Base-by-base conservation (phyloP, 805 yeast genomes). In the Candida oleophila region DNA sequence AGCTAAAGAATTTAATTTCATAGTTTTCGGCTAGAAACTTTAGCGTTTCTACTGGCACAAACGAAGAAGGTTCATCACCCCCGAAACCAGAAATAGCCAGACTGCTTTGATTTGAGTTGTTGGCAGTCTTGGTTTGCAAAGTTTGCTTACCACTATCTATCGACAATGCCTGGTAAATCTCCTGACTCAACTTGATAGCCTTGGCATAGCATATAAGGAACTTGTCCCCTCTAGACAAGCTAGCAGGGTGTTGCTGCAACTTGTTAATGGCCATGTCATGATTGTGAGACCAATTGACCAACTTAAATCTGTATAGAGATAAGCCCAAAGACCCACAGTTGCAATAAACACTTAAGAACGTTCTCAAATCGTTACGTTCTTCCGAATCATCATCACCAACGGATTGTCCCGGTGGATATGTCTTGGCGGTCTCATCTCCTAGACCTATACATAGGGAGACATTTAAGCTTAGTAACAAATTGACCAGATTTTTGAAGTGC, bases 271-370 rank as follows among this genome's bases (percentile, higher is more conserved):
- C 76, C 37, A 60, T 53, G 43, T 71, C 74, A 59, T 76, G 79
- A 16, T 62, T 68, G 3, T 66, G 59, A 2, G 76, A 64, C 82
- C 83, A 79, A 25, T 61, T 52, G 3, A 78, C 82, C 19, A 75
- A 65, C 52, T 71, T 76, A 55, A 77, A 79, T 43, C 80, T 61
- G 5, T 81, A 79, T 41, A 79, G 62, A 3, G 80, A 71, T 33
- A 79, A 60, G 4, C 78, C 81, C 32, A 79, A 60, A 3, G 78
- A 73, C 2, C 80, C 81, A 57, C 80, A 76, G 49, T 77, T 73
- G 34, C 76, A 62, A 56, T 77, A 79, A 8, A 77, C 77, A 45
- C 77, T 73, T 51, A 78, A 57, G 49, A 71, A 72, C 0, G 76
- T 63, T 32, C 83, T 57, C 18, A 78, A 48, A 43, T 55, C 57